Percentiles rank a stretch among this genome's conserved stretches.
These are phyloP conservation scores for Alternaria triticimaculans DNA, from an alignment of 2,329 filamentous ascomycete genomes.

Conservation along the genomic window DNA sequence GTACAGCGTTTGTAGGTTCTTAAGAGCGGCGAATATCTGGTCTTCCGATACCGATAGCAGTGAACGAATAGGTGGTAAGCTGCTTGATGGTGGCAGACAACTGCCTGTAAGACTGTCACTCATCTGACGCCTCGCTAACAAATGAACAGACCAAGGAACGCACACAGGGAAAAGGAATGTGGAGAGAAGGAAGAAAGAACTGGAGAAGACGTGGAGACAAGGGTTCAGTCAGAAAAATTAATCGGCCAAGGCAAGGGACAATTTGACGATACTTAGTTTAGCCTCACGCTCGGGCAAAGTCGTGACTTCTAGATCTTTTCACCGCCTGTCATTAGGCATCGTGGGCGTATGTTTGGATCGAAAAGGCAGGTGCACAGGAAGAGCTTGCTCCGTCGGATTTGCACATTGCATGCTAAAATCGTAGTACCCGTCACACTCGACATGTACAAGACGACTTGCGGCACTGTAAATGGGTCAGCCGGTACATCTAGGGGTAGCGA, in stretches of 20 bases:
- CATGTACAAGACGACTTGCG: background rate
- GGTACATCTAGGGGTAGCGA: background rate
- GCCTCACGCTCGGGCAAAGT: constrained; percentile 37
- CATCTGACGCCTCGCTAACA: constrained; percentile 29
- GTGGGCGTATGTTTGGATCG: constrained; percentile 20
- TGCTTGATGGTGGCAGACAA: constrained; percentile 45
- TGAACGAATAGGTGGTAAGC: constrained; percentile 35
- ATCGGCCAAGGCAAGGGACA: constrained; percentile 7
- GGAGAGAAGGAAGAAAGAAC: constrained; percentile 19
- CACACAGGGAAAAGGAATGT: constrained; percentile 7
- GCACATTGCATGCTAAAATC: background rate
- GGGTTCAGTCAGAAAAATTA: background rate
- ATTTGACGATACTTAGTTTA: constrained; percentile 31
- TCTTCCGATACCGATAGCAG: constrained; percentile 30
- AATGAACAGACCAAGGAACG: constrained; percentile 2
- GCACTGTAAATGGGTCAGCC: background rate
- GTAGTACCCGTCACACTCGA: background rate
- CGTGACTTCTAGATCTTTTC: constrained; percentile 35
- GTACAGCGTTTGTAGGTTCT: constrained; percentile 39
- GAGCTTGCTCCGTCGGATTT: background rate
- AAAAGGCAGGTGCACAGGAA: background rate
- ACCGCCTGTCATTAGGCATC: constrained; percentile 39
- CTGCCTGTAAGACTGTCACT: constrained; percentile 27
- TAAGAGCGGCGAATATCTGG: constrained; percentile 31
- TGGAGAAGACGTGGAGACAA: constrained; percentile 25